Conservation (phyloP, 306 rosid genomes). For the Ziziphus jujuba region DNA sequence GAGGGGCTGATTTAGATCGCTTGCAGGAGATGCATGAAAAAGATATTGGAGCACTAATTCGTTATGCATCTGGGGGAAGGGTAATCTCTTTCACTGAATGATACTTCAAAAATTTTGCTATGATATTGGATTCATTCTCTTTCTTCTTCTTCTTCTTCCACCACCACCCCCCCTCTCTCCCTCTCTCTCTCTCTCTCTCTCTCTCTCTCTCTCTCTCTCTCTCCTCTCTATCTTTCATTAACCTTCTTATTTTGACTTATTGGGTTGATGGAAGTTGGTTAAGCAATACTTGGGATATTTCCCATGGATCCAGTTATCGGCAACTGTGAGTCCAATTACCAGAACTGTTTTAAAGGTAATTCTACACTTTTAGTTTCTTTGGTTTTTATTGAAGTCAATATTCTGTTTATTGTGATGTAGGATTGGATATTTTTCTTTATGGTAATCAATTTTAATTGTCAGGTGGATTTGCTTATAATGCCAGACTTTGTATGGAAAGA, state of each 20-base stretch:
- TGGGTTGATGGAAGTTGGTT: conserved; percentile 51
- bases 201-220: conserved; percentile 4
- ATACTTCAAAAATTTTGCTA: conserved; percentile 17
- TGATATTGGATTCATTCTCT: conserved; percentile 14
- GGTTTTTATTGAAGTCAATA: not conserved
- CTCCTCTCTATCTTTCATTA: conserved; percentile 19
- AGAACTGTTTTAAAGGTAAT: conserved; percentile 93
- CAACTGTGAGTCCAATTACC: conserved; percentile 94
- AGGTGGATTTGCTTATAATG: conserved; percentile 74
- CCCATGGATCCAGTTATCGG: conserved; percentile 87
- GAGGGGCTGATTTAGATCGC: conserved; percentile 82
- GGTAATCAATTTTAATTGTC: conserved; percentile 25
- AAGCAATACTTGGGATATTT: conserved; percentile 83
- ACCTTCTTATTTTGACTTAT: conserved; percentile 21
- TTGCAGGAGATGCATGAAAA: conserved; percentile 89
- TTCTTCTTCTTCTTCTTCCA: no score
- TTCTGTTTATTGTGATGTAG: conserved; percentile 1
- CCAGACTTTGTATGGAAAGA: conserved; percentile 88
- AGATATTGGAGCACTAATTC: conserved; percentile 88
- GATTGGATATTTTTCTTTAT: conserved; percentile 16
- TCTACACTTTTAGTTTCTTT: not conserved
- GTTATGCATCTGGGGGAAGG: conserved; percentile 90
- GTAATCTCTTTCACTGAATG: conserved; percentile 42
- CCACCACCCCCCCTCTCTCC: no score
- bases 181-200: conserved; percentile 10